Evolutionary conservation across 108 stramenopile species (phyloP), one percentile per base, ranked within the genome.

Genomic region (Chaetoceros tenuissimus): DNA sequence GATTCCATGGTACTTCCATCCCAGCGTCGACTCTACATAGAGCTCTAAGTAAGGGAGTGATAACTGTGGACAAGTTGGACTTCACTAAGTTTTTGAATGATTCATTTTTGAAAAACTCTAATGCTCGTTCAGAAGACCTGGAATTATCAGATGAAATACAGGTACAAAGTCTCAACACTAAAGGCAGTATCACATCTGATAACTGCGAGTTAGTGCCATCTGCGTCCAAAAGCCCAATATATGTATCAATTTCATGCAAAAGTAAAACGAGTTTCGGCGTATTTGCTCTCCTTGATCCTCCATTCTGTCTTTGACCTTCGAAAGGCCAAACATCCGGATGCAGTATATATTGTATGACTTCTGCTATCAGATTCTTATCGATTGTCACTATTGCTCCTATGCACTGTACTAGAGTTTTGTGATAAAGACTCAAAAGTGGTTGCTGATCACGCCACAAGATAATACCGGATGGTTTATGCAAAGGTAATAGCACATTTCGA

Each of bases 391-490:
- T 23, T 21, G 62, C 59, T 2, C 81, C 85, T 2, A 87, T 79
- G 57, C 79, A 81, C 57, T 81, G 79, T 2, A 80, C 79, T 21
- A 91, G 48, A 0, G 80, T 61, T 62, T 91, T 85, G 57, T 91
- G 89, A 59, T 91, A 91, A 20, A 91, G 50, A 13, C 75, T 77
- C 40, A 91, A 54, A 23, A 91, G 48, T 3, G 83, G 70, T 0
- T 74, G 82, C 66, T 91, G 89, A 66, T 91, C 89, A 54, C 89
- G 57, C 89, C 89, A 91, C 31, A 91, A 64, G 0, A 87, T 83
- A 85, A 91, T 80, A 23, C 84, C 76, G 59, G 71, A 74, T 10
- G 89, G 82, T 62, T 71, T 55, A 76, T 90, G 89, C 30, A 90
- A 67, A 8, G 89, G 89, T 31, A 90, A 57, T 45, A 90, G 55